These are phyloP conservation scores for Cladophialophora carrionii DNA, from an alignment of 2,329 filamentous ascomycete species.

Conservation along the genomic window DNA sequence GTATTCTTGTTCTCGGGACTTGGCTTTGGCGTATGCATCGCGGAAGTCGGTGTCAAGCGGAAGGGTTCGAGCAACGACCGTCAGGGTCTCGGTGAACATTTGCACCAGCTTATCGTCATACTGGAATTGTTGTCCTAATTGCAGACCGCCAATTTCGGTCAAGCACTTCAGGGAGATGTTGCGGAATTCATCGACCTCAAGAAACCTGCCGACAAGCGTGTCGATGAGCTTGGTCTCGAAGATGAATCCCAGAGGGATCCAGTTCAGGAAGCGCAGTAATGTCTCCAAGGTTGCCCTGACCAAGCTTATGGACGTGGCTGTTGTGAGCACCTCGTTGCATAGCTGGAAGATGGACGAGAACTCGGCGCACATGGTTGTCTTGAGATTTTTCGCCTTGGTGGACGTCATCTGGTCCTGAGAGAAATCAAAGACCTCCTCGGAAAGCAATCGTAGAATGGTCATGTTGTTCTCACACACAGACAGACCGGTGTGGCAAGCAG, in stretches of 20 bases:
- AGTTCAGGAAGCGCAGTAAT: conserved; percentile 93
- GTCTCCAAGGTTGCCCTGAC: conserved; percentile 98
- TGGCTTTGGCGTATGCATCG: conserved; percentile 86
- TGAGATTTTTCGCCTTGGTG: conserved; percentile 90
- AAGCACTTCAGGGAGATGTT: conserved; percentile 96
- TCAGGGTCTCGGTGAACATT: conserved; percentile 98
- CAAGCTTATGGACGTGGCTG: conserved; percentile 82
- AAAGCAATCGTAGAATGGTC: conserved; percentile 92
- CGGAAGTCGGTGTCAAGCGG: conserved; percentile 88
- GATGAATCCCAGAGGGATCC: conserved; percentile 98
- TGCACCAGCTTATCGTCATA: conserved; percentile 96
- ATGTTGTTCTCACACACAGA: conserved; percentile 99
- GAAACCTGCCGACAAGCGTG: conserved; percentile 86
- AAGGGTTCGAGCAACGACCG: conserved; percentile 89
- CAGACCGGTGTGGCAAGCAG: conserved; percentile 90
- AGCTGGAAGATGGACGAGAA: conserved; percentile 98
- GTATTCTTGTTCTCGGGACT: conserved; percentile 93
- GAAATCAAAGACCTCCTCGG: conserved; percentile 98
- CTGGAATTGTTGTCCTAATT: conserved; percentile 73
- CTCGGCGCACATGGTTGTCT: conserved; percentile 98
- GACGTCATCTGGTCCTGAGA: conserved; percentile 99
- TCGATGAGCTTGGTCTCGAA: conserved; percentile 98
- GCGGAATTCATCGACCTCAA: conserved; percentile 91
- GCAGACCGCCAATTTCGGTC: conserved; percentile 93
- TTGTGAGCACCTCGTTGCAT: conserved; percentile 91